Base-by-base conservation (phyloP, 495 filamentous ascomycete species). In the Hyaloscypha hepaticicola region DNA sequence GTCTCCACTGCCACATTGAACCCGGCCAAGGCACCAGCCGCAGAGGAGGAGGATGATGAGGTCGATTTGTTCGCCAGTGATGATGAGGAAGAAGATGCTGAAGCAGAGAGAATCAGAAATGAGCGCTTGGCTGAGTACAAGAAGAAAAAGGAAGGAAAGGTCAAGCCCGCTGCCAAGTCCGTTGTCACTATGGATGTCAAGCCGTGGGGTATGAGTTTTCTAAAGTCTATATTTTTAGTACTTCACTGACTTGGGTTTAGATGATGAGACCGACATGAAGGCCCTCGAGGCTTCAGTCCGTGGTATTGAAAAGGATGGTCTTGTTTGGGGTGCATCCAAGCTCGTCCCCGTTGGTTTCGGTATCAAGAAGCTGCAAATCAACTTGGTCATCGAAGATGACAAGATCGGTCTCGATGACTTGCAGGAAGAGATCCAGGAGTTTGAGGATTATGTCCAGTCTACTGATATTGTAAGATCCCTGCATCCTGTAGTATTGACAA, bases 341-440 rank as follows among this genome's bases (percentile, higher is more conserved):
- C 80, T 96, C 65, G 89, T 96, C 48, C 76, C 93, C 60, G 89
- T 98, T 66, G 85, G 92, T 74, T 99, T 93, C 85, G 96, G 96
- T 80, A 96, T 99, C 83, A 97, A 95, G 88, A 98, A 98, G 87
- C 87, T 99, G 66, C 96, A 98, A 85, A 96, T 99, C 85, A 98
- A 90, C 86, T 76, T 97, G 66, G 93, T 98, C 69, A 83, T 98
- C 68, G 95, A 98, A 83, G 95, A 99, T 75, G 95, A 98, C 61
- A 98, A 98, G 84, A 76, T 99, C 74, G 93, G 91, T 61, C 76
- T 89, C 65, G 87, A 91, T 62, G 94, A 97, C 56, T 87, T 99
- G 72, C 88, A 97, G 84, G 83, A 85, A 67, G 72, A 90, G 79
- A 96, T 98, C 74, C 45, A 69, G 45, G 90, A 83, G 66, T 88